Conservation (phyloP, 2,329 filamentous ascomycete species). For the Calonectria hongkongensis region DNA sequence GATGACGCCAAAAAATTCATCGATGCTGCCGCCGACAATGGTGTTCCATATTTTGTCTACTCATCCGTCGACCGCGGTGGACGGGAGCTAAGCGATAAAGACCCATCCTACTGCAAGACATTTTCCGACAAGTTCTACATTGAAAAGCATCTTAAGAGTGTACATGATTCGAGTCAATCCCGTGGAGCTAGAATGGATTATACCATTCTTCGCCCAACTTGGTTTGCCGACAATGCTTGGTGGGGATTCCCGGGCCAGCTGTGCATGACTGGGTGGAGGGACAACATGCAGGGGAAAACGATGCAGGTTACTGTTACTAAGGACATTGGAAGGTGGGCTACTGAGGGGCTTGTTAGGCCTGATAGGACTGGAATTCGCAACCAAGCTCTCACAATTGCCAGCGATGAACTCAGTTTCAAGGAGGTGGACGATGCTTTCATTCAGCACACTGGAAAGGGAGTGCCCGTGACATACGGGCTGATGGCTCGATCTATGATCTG, state of each 20-base stretch:
- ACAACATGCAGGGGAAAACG: conserved; percentile 52
- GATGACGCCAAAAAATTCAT: conserved; percentile 72
- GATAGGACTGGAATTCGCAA: conserved; percentile 46
- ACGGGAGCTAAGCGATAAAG: conserved; percentile 68
- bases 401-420: conserved; percentile 51
- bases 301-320: conserved; percentile 52
- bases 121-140: conserved; percentile 73
- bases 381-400: conserved; percentile 51
- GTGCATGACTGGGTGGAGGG: conserved; percentile 54
- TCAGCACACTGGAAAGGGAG: conserved; percentile 46
- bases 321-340: conserved; percentile 54
- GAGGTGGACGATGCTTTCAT: conserved; percentile 48
- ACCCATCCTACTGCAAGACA: conserved; percentile 53
- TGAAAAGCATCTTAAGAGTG: conserved; percentile 73
- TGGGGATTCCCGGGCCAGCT: conserved; percentile 53
- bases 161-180: conserved; percentile 37
- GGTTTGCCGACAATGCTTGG: conserved; percentile 53
- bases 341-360: conserved; percentile 43
- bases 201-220: conserved; percentile 55
- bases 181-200: conserved; percentile 48
- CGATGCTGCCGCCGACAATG: conserved; percentile 68
- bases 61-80: conserved; percentile 79
- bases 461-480: conserved; percentile 48
- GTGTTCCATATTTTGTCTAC: conserved; percentile 76
- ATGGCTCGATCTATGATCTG: conserved; percentile 49